Percentiles rank a stretch among this genome's conserved stretches.
Evolutionary conservation across 2,329 filamentous ascomycete genomes (phyloP).

Genomic region (Pyrenophora graminea): DNA sequence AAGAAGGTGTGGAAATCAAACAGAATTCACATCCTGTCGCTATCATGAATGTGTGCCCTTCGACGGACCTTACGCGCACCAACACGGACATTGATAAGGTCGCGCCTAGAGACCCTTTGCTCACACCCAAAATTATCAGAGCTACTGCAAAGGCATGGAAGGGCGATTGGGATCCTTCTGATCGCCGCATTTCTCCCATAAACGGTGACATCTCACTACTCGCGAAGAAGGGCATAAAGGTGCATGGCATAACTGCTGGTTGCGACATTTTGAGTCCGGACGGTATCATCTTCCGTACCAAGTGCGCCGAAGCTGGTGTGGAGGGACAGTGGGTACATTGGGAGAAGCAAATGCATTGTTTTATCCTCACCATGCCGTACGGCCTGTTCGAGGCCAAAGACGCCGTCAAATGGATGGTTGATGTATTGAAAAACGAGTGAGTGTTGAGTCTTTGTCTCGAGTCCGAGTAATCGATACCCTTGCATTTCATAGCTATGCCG

Average conservation of each 20-base stretch:
- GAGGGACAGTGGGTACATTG: conserved; percentile 62
- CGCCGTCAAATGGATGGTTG: conserved; percentile 53
- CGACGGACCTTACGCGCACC: conserved; percentile 53
- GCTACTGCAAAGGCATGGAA: conserved; percentile 50
- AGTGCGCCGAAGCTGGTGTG: conserved; percentile 49
- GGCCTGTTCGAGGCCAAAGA: conserved; percentile 54
- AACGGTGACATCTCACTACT: conserved; percentile 51
- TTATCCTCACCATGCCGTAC: conserved; percentile 57
- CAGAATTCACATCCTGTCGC: conserved; percentile 37
- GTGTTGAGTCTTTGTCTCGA: background rate
- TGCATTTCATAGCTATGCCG: background rate
- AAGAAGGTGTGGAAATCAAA: conserved; percentile 5
- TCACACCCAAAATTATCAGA: conserved; percentile 50
- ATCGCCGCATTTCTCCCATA: conserved; percentile 56
- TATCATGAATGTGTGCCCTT: conserved; percentile 54
- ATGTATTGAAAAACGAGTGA: conserved; percentile 39
- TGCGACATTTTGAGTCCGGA: conserved; percentile 61
- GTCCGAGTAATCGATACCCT: conserved; percentile 7
- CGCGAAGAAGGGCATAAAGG: conserved; percentile 48
- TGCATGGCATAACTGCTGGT: conserved; percentile 58
- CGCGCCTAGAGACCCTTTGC: conserved; percentile 52
- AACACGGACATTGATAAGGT: conserved; percentile 52
- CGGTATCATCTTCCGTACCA: conserved; percentile 54
- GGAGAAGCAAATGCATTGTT: conserved; percentile 66
- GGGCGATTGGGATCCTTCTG: conserved; percentile 46